These are phyloP conservation scores for Polytrichum commune DNA, from an alignment of 225 moss, liverwort and hornwort genomes.

Conservation along the genomic window DNA sequence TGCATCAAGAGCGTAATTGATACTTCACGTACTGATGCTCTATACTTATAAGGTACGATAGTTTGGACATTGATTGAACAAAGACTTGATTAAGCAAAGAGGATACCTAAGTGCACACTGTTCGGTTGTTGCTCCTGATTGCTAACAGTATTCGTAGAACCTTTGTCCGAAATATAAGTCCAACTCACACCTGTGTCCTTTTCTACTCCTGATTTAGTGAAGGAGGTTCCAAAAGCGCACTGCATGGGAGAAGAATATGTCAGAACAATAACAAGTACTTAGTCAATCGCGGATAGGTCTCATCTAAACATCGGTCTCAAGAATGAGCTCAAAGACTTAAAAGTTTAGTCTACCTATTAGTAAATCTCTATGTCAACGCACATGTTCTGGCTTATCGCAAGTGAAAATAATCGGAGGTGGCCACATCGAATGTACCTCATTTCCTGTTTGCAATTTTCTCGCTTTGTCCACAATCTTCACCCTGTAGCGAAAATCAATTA, in stretches of 20 bases:
- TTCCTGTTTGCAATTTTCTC: neutral
- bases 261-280: no score
- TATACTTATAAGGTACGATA: neutral
- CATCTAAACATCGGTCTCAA: no score
- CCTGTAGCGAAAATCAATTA: neutral
- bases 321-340: no score
- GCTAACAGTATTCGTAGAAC: neutral
- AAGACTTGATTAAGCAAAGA: neutral
- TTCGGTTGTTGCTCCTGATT: neutral
- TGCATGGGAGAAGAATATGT: neutral
- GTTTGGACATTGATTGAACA: neutral
- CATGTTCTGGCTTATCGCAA: no score
- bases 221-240: neutral
- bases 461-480: neutral
- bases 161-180: neutral
- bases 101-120: neutral
- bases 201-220: neutral
- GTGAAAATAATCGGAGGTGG: no score
- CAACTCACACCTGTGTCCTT: slow-evolving; percentile 3
- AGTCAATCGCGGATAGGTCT: no score
- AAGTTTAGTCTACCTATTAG: no score
- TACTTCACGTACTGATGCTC: no score
- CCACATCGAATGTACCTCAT: slow-evolving; percentile 1
- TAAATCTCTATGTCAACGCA: no score
- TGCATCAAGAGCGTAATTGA: no score